Conservation (phyloP, 495 filamentous ascomycete species). For the Jackrogersella multiformis region DNA sequence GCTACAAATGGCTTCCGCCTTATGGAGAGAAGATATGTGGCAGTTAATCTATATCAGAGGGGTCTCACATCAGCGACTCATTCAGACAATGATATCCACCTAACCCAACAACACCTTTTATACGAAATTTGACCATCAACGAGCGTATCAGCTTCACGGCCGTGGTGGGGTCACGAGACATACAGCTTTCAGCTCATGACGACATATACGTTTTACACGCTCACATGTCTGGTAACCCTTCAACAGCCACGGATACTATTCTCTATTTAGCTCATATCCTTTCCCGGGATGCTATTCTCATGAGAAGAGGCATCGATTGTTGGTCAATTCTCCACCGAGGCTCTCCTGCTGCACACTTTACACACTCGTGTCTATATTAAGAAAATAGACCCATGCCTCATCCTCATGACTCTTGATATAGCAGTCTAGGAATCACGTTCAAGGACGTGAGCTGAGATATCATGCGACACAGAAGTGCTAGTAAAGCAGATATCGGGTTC, state of each 20-base stretch:
- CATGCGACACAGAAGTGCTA: constrained; percentile 17
- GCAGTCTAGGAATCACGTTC: not conserved
- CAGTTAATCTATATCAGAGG: constrained; percentile 21
- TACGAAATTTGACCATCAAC: constrained; percentile 5
- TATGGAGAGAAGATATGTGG: constrained; percentile 16
- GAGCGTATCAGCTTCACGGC: constrained; percentile 1
- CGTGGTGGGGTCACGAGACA: constrained; percentile 18
- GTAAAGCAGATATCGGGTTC: constrained; percentile 14
- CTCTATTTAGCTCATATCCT: not conserved
- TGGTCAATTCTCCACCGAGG: not conserved
- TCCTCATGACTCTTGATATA: not conserved
- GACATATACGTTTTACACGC: not conserved
- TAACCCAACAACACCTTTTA: constrained; percentile 9
- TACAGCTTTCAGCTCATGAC: constrained; percentile 13
- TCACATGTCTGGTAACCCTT: not conserved
- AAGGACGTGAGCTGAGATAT: not conserved
- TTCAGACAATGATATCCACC: constrained; percentile 18
- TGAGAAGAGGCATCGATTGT: not conserved
- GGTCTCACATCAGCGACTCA: constrained; percentile 38
- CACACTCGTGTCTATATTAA: not conserved
- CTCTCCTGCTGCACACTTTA: not conserved
- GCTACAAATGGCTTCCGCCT: constrained; percentile 11
- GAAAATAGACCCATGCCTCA: not conserved
- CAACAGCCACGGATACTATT: not conserved
- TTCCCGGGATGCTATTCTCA: not conserved